Conservation (phyloP, 2,329 filamentous ascomycete genomes). For the Dactylella cylindrospora region DNA sequence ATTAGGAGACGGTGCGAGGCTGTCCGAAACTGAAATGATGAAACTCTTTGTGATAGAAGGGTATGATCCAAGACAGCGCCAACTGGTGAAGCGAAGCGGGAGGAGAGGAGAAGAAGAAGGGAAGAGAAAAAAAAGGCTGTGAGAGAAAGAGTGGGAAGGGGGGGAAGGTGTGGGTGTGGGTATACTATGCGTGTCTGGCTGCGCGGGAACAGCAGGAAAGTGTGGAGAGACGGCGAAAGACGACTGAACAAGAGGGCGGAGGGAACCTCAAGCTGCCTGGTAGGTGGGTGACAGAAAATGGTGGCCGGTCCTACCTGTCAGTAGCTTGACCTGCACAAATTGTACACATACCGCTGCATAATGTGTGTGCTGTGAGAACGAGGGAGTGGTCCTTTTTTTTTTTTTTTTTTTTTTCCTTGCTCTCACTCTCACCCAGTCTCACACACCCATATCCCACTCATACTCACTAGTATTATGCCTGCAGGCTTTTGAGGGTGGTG, state of each 20-base stretch:
- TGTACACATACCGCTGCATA: conserved; percentile 45
- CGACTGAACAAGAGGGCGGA: conserved; percentile 4
- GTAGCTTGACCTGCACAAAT: conserved; percentile 37
- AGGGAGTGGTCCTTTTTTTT: background rate
- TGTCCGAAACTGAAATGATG: conserved; percentile 36
- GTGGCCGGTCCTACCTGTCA: conserved; percentile 43
- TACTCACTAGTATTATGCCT: conserved; percentile 30
- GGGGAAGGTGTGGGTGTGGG: conserved; percentile 38
- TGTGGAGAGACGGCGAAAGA: conserved; percentile 32
- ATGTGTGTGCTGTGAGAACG: conserved; percentile 41
- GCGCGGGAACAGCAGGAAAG: conserved; percentile 37
- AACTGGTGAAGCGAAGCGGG: conserved; percentile 39
- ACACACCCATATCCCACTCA: conserved; percentile 18
- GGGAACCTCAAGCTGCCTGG: no score
- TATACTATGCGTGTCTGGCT: background rate
- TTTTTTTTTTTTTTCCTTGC: background rate
- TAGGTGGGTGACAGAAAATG: conserved; percentile 10
- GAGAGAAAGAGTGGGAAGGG: conserved; percentile 20
- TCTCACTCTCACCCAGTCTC: conserved; percentile 33
- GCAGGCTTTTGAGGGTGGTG: conserved; percentile 18
- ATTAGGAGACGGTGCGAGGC: conserved; percentile 31
- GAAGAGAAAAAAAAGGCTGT: conserved; percentile 19
- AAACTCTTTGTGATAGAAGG: conserved; percentile 32
- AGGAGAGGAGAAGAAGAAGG: conserved; percentile 20
- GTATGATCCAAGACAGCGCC: conserved; percentile 42